phyloP scores from a whole-genome alignment of 202 grass and related monocot species.

The Zoysia matrella region DNA sequence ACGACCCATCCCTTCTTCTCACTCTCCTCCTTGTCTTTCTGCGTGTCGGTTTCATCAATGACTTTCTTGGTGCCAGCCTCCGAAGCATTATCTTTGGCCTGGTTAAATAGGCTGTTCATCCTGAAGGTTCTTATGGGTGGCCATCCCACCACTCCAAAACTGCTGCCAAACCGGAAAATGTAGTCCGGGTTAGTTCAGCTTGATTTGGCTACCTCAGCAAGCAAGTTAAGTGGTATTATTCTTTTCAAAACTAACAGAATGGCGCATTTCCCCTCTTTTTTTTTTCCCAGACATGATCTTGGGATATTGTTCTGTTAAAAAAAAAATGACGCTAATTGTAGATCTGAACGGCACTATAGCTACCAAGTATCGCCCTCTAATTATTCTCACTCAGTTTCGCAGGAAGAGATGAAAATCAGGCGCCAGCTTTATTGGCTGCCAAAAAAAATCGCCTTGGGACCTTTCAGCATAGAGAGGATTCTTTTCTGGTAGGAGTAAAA shows the following conservation, averaged over 20 bases:
- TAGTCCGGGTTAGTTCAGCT: slow-evolving; percentile 14
- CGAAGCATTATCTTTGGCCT: slow-evolving; percentile 58
- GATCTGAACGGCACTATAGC: slow-evolving; percentile 30
- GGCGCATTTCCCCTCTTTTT: background rate
- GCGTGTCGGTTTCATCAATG: background rate
- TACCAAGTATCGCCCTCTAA: background rate
- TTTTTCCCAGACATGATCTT: background rate
- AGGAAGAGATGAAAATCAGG: background rate
- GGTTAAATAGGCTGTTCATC: slow-evolving; percentile 83
- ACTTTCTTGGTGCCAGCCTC: slow-evolving; percentile 45
- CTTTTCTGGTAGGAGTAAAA: background rate
- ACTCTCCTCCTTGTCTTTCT: slow-evolving; percentile 50
- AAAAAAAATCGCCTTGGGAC: background rate
- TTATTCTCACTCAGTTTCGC: background rate
- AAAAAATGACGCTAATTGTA: background rate
- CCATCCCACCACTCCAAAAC: slow-evolving; percentile 82
- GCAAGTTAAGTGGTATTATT: background rate
- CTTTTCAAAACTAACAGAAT: background rate
- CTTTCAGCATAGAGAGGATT: background rate
- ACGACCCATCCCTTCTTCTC: slow-evolving; percentile 51
- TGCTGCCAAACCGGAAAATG: slow-evolving; percentile 22
- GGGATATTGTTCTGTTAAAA: background rate
- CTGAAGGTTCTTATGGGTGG: slow-evolving; percentile 74
- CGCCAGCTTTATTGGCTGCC: background rate
- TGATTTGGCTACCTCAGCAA: slow-evolving; percentile 1